phyloP scores from a whole-genome alignment of 2,329 filamentous ascomycete species.

The Fusarium guadeloupense region DNA sequence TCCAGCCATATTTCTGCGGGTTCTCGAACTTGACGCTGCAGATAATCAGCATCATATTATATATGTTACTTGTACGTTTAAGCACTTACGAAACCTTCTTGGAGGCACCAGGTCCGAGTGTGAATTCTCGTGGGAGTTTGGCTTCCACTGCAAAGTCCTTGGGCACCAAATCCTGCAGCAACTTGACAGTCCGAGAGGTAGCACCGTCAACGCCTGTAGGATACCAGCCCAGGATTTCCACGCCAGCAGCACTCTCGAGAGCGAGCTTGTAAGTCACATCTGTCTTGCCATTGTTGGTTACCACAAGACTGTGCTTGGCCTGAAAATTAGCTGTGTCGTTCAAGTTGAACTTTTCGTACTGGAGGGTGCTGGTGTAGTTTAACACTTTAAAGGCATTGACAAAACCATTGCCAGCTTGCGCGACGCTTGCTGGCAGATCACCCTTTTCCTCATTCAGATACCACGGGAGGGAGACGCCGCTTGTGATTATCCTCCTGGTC shows the following conservation, averaged over 20 bases:
- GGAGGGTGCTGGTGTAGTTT: slow-evolving; percentile 49
- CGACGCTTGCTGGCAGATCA: slow-evolving; percentile 46
- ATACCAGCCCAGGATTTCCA: neutral
- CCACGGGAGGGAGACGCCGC: slow-evolving; percentile 28
- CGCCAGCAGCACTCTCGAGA: neutral
- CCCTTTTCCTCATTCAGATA: slow-evolving; percentile 26
- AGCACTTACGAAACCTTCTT: slow-evolving; percentile 41
- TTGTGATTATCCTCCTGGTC: slow-evolving; percentile 47
- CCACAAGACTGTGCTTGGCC: slow-evolving; percentile 7
- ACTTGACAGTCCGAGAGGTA: neutral
- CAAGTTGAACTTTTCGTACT: slow-evolving; percentile 52
- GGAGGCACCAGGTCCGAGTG: neutral
- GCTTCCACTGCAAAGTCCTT: neutral
- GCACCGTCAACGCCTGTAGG: neutral
- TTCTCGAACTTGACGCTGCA: too few relatives aligned
- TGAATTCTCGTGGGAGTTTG: slow-evolving; percentile 10
- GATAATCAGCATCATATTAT: too few relatives aligned
- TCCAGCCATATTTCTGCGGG: too few relatives aligned
- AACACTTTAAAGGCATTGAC: slow-evolving; percentile 55
- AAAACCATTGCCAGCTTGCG: slow-evolving; percentile 53
- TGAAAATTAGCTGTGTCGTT: slow-evolving; percentile 56
- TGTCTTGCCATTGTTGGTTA: slow-evolving; percentile 11
- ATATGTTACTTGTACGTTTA: too few relatives aligned
- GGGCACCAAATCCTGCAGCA: neutral
- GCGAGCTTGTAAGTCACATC: slow-evolving; percentile 9